Evolutionary conservation across 345 rosid species (phyloP), one percentile per base, ranked within the genome.

Genomic region (Excoecaria agallocha): DNA sequence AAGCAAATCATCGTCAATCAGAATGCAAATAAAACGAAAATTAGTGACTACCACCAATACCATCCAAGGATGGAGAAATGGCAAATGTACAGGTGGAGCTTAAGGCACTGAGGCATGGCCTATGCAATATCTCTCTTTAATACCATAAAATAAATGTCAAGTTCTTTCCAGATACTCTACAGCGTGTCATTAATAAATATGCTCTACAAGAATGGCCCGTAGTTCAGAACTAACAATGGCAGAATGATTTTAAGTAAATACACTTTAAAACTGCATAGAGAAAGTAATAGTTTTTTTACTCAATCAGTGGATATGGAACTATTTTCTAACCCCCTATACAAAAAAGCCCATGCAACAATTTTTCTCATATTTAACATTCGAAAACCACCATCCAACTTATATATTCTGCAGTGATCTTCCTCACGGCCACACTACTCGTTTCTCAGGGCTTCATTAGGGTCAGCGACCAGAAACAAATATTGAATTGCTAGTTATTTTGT

Each of bases 381-480:
- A 72, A 72, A 77, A 79, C 39, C 73, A 71, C 77, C 75, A 52
- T 54, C 68, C 70, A 30, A 41, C 56, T 73, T 77, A 1, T n/a
- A 6, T 17, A 75, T 75, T 74, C 73, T 57, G 79, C 76, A 60
- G 64, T 64, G 71, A 71, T 79, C 74, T 66, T 75, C 76, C 56
- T 49, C 20, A 39, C 24, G 9, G 15, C 11, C 15, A 10, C 16
- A 58, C 61, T 55, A 22, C 17, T 72, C 63, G 64, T 59, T 41
- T 39, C 39, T 77, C 25, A 75, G 80, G 75, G 75, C 77, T 66
- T 46, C 30, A 67, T 68, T 59, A 56, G 46, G 71, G 71, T 93
- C 87, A 93, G 77, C 91, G 91, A 65, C 96, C 93, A 39, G 99
- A 87, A 76, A 89, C 86, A 65, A 92, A 89, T 80, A 90, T 82